These are phyloP conservation scores for Heliamphora pulchella DNA, from an alignment of 179 eudicot genomes.

Conservation along the genomic window DNA sequence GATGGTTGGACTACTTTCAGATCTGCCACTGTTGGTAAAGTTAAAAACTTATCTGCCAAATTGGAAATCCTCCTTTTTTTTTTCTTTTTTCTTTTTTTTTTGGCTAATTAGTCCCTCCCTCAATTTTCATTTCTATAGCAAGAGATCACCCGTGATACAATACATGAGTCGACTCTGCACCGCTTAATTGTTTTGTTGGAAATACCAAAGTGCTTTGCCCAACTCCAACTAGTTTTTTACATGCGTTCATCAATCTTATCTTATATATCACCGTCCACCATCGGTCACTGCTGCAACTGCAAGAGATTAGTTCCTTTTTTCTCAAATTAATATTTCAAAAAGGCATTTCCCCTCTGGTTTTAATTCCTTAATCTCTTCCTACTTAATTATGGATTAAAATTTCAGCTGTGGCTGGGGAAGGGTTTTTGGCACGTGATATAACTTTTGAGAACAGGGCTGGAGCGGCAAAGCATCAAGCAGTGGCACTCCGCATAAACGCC, in stretches of 20 bases:
- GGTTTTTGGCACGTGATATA: conserved; percentile 85
- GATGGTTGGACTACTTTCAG: conserved; percentile 96
- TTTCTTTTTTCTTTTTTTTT: too few relatives aligned
- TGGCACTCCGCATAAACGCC: conserved; percentile 76
- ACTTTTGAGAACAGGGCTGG: conserved; percentile 75
- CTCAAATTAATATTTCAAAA: background rate
- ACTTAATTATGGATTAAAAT: background rate
- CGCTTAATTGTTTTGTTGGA: background rate
- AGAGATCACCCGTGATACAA: too few relatives aligned
- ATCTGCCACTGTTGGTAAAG: conserved; percentile 75
- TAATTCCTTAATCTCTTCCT: background rate
- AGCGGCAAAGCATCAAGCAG: conserved; percentile 72
- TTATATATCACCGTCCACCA: too few relatives aligned
- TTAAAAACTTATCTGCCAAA: conserved; percentile 14
- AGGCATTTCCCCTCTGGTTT: background rate
- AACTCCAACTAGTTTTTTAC: background rate
- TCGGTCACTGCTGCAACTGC: too few relatives aligned
- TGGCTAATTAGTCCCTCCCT: too few relatives aligned
- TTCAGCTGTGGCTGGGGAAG: conserved; percentile 79
- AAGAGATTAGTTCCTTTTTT: too few relatives aligned
- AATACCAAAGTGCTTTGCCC: background rate
- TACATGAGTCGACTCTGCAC: background rate
- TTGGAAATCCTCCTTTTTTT: too few relatives aligned
- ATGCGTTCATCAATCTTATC: background rate
- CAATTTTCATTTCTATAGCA: too few relatives aligned